Evolutionary conservation across 2,329 filamentous ascomycete species (phyloP).

Genomic region (Alternaria sp.): DNA sequence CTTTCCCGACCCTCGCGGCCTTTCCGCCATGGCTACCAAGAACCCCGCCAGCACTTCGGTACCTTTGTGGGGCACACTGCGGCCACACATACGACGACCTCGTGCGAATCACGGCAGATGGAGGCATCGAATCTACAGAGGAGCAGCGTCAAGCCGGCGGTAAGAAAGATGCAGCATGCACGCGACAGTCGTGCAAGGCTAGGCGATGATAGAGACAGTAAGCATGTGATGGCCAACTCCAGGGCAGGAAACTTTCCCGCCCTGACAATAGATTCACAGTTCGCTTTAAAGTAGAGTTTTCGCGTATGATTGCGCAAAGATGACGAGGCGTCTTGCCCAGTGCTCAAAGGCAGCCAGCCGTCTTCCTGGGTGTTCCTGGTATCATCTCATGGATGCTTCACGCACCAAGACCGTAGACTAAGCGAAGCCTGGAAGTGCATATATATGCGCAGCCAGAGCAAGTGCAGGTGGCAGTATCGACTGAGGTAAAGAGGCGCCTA

Average conservation of each 20-base stretch:
- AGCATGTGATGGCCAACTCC: neutral
- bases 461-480: neutral
- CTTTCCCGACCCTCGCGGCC: conserved; percentile 1
- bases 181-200: neutral
- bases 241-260: neutral
- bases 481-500: neutral
- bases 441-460: neutral
- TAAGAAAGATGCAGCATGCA: neutral
- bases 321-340: neutral
- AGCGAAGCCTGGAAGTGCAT: neutral
- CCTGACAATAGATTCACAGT: neutral
- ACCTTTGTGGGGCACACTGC: conserved; percentile 2
- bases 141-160: neutral
- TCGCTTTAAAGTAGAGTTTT: neutral
- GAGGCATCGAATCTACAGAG: neutral
- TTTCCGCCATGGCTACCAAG: conserved; percentile 4
- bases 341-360: neutral
- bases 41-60: conserved; percentile 1
- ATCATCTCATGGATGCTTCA: neutral
- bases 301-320: neutral
- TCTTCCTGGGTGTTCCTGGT: neutral
- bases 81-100: neutral
- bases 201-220: neutral
- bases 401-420: neutral
- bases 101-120: neutral